Evolutionary conservation across 129 eudicot genomes (phyloP), one percentile per base, ranked within the genome.

Genomic region (Lactuca sativa): DNA sequence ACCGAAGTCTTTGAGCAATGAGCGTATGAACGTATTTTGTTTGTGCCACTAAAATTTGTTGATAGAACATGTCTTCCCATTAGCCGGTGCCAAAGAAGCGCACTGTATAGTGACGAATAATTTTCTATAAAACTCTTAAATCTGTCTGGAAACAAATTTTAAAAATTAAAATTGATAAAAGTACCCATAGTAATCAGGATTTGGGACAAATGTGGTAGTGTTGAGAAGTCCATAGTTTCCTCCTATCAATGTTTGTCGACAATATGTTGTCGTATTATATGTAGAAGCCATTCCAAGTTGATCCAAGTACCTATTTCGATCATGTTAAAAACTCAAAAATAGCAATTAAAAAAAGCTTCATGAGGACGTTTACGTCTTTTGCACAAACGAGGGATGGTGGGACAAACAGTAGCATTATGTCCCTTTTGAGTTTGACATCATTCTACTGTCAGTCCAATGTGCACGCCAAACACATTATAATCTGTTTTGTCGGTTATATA

Each of bases 11-110:
- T 90, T 52, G 95, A 72, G 54, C 96, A 90, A 69, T 90, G 96
- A 17, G 88, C 65, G 54, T 84, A 90, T 4, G 82, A 77, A 16
- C 95, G 95, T 40, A 90, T 40, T 48, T 82, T 77, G 40, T 84
- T 76, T 15, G 87, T 82, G 63, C 78, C 85, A 7, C 36, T 64
- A 18, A 82, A 89, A 54, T 32, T 78, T 30, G 77, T 77, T 2
- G 77, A 47, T n/a, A 90, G 86, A 31, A 90, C 96, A 11, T 47
- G 86, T 41, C 67, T 78, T 53, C 96, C 96, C 96, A 90, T 90
- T 62, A 86, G 61, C 16, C 91, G 83, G 72, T 90, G 96, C 88
- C 88, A 81, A 32, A 90, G 72, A 17, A 90, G 84, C 0, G 95
- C 96, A 33, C 95, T 90, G 82, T 51, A 4, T 64, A 16, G 6